phyloP scores from a whole-genome alignment of 176 grass and related monocot genomes.

The Rhynchospora pubera region DNA sequence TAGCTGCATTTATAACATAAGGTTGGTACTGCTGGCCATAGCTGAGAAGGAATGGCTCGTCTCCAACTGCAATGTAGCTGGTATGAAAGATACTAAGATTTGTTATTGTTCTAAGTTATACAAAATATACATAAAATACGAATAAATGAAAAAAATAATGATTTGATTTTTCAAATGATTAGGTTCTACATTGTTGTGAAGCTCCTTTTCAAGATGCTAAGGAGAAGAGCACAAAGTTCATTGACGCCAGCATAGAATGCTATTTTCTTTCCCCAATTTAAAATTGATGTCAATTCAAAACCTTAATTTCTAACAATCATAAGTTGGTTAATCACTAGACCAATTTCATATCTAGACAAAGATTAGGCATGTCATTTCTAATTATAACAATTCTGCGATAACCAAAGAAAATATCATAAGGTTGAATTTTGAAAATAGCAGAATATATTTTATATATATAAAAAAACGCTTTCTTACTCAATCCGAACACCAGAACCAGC shows the following conservation, averaged over 20 bases:
- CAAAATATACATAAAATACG: background rate
- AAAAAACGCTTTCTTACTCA: slow-evolving; percentile 48
- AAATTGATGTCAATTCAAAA: background rate
- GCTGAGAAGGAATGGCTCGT: slow-evolving; percentile 71
- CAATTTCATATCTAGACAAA: slow-evolving; percentile 18
- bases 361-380: background rate
- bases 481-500: slow-evolving; percentile 43
- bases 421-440: background rate
- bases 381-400: background rate
- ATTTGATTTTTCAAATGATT: too few species aligned
- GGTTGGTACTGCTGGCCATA: slow-evolving; percentile 53
- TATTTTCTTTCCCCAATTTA: background rate
- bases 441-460: background rate
- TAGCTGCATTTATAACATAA: slow-evolving; percentile 60
- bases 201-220: background rate
- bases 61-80: slow-evolving; percentile 75
- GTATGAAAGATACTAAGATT: background rate
- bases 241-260: background rate
- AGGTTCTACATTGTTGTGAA: background rate
- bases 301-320: background rate
- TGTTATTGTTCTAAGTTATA: background rate
- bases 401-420: background rate
- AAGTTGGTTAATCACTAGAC: background rate
- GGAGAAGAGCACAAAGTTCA: background rate
- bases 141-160: too few species aligned